phyloP scores from a whole-genome alignment of 805 yeast species.

The Yarrowia osloensis region DNA sequence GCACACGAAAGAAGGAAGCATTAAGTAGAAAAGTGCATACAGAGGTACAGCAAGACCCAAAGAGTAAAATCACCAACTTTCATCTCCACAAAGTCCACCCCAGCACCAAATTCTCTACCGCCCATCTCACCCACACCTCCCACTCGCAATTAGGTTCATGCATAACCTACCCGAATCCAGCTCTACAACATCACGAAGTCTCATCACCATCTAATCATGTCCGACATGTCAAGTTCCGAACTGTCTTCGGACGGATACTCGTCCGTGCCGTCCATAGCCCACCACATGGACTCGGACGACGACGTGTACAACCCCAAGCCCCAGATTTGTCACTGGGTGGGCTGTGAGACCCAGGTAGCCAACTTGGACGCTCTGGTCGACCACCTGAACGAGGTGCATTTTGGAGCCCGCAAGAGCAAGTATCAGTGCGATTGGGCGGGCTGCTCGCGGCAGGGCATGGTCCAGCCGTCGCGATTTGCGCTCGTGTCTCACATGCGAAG shows the following conservation, averaged over 20 bases:
- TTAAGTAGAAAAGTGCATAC: no score
- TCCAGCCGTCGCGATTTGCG: slow-evolving; percentile 58
- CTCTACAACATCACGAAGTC: not conserved
- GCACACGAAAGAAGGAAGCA: no score
- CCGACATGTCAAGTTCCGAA: slow-evolving; percentile 4
- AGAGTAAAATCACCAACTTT: no score
- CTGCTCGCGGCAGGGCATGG: slow-evolving; percentile 55
- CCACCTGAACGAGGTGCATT: slow-evolving; percentile 48
- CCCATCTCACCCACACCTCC: not conserved
- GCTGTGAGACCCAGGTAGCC: slow-evolving; percentile 41
- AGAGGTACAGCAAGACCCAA: no score
- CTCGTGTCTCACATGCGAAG: slow-evolving; percentile 62
- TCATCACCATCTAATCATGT: not conserved
- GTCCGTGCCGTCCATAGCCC: slow-evolving; percentile 34
- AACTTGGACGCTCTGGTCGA: slow-evolving; percentile 46
- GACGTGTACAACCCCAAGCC: slow-evolving; percentile 37
- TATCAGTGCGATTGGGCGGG: slow-evolving; percentile 64
- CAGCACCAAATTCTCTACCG: not conserved
- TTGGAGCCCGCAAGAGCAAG: slow-evolving; percentile 43
- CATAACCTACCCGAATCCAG: not conserved
- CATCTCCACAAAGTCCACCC: no score
- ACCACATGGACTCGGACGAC: slow-evolving; percentile 33
- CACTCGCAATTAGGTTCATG: not conserved
- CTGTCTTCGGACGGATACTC: slow-evolving; percentile 30
- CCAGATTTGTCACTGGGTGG: slow-evolving; percentile 46